Evolutionary conservation across 345 rosid genomes (phyloP).

Genomic region (Lepidium africanum): DNA sequence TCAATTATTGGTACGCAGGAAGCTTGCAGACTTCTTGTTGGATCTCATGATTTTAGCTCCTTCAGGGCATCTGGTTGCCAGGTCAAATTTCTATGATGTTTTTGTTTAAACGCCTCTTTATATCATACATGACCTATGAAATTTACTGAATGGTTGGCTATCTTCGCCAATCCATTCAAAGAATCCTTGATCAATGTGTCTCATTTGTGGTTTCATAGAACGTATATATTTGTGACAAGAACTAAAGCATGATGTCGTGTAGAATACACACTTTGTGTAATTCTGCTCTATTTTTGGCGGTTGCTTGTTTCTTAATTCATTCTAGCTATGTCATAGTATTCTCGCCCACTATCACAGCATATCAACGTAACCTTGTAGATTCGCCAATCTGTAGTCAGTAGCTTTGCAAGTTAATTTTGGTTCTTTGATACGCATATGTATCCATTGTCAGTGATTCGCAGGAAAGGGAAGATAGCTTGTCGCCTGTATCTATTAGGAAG

Average conservation of each 20-base stretch:
- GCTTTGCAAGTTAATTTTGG: background rate
- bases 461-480: background rate
- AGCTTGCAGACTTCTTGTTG: conserved; percentile 86
- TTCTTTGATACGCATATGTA: background rate
- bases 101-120: background rate
- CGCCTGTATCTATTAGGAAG: background rate
- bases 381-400: background rate
- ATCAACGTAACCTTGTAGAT: background rate
- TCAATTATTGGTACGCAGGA: conserved; percentile 45
- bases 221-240: background rate
- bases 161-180: background rate
- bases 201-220: background rate
- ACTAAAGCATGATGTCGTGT: background rate
- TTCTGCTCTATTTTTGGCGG: background rate
- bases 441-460: background rate
- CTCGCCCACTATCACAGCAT: background rate
- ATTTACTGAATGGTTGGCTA: background rate
- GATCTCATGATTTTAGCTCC: conserved; percentile 90
- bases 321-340: background rate
- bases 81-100: conserved; percentile 33
- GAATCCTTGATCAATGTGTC: background rate
- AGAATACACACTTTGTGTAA: background rate
- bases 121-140: background rate
- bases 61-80: conserved; percentile 93
- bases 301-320: background rate